phyloP scores from a whole-genome alignment of 2,329 filamentous ascomycete species.

The Fusarium tjaetaba region DNA sequence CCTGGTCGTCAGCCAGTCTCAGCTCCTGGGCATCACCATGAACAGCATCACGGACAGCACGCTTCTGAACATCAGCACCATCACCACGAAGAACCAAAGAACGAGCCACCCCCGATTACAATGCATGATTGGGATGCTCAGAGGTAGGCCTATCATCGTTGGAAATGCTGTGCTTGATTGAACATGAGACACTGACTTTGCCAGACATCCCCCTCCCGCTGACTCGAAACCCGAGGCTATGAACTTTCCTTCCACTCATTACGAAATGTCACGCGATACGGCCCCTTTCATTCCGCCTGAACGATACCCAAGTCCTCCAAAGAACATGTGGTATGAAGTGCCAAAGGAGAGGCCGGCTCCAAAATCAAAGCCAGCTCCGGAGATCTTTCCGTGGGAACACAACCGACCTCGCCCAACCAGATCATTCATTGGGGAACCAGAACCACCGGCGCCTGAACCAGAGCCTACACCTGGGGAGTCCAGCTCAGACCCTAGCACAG shows the following conservation, averaged over 20 bases:
- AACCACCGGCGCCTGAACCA: slow-evolving; percentile 12
- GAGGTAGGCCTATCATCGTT: slow-evolving; percentile 51
- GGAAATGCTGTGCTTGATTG: neutral
- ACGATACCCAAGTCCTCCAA: slow-evolving; percentile 83
- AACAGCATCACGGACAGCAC: slow-evolving; percentile 18
- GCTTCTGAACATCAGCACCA: slow-evolving; percentile 15
- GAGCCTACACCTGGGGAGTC: neutral
- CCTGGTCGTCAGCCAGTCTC: slow-evolving; percentile 48
- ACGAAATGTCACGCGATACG: slow-evolving; percentile 83
- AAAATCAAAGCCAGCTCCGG: slow-evolving; percentile 64
- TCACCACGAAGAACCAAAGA: slow-evolving; percentile 34
- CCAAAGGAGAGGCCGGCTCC: slow-evolving; percentile 70
- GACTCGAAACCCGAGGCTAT: slow-evolving; percentile 84
- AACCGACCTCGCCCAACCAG: slow-evolving; percentile 70
- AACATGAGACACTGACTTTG: slow-evolving; percentile 18
- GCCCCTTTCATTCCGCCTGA: slow-evolving; percentile 80
- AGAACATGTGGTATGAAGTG: slow-evolving; percentile 88
- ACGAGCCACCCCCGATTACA: slow-evolving; percentile 36
- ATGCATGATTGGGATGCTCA: slow-evolving; percentile 64
- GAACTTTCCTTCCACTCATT: slow-evolving; percentile 81
- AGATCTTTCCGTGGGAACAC: slow-evolving; percentile 92
- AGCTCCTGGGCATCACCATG: slow-evolving; percentile 48
- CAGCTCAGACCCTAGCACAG: neutral
- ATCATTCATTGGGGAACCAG: slow-evolving; percentile 61
- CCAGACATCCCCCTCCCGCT: slow-evolving; percentile 69